A percentile compares a stretch with the other conserved stretches of the same genome.
These are phyloP conservation scores for Musa itinerans DNA, from an alignment of 176 grass and related monocot genomes.

Conservation along the genomic window DNA sequence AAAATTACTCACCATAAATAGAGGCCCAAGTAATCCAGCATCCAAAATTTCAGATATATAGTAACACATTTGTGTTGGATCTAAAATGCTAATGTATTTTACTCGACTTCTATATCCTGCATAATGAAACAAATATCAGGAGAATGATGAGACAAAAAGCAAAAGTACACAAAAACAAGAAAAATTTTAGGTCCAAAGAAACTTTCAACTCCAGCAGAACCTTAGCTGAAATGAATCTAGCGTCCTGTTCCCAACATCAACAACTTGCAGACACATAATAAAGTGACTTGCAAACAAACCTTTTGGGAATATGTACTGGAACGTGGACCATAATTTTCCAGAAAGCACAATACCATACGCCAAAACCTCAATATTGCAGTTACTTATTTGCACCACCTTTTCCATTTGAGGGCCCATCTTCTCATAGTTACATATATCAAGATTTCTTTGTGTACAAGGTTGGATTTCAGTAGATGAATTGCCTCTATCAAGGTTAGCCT, in stretches of 20 bases:
- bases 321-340: conserved; percentile 69
- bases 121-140: neutral
- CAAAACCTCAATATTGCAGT: conserved; percentile 59
- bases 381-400: conserved; percentile 63
- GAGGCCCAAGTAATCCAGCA: conserved; percentile 17
- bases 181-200: too few species aligned
- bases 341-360: conserved; percentile 62
- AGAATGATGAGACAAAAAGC: neutral
- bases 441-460: neutral
- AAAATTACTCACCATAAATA: conserved; percentile 16
- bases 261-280: neutral
- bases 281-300: conserved; percentile 33
- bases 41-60: conserved; percentile 26
- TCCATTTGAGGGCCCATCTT: conserved; percentile 70
- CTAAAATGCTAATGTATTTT: conserved; percentile 15
- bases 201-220: too few species aligned
- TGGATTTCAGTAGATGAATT: conserved; percentile 4
- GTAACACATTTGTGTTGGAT: conserved; percentile 22
- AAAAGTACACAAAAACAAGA: neutral
- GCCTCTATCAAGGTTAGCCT: conserved; percentile 1
- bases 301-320: conserved; percentile 80
- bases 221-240: too few species aligned
- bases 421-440: conserved; percentile 12
- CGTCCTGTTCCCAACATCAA: neutral
- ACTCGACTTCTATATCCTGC: conserved; percentile 29